Conservation (phyloP, 106 monocot species). For the Acanthochlamys bracteata region DNA sequence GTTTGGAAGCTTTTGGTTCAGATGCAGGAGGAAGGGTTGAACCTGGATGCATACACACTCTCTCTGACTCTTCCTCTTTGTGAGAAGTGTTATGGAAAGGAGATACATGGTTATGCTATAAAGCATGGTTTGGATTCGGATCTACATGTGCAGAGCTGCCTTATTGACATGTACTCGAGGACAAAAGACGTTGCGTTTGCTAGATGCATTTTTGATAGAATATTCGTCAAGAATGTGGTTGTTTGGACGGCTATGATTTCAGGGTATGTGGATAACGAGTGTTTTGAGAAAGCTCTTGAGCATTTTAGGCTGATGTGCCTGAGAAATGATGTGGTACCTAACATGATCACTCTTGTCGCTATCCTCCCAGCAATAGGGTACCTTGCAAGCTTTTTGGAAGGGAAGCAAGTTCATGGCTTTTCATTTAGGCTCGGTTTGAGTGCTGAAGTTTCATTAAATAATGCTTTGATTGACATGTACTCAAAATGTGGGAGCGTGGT, state of each 20-base stretch:
- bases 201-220: conserved; percentile 46
- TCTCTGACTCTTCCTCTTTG: too few species aligned
- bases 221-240: conserved; percentile 48
- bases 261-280: conserved; percentile 46
- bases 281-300: conserved; percentile 39
- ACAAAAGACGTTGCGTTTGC: conserved; percentile 15
- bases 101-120: too few species aligned
- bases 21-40: too few species aligned
- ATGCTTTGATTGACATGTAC: conserved; percentile 79
- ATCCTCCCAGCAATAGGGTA: conserved; percentile 52
- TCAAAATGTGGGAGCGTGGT: conserved; percentile 58
- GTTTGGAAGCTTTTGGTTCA: too few species aligned
- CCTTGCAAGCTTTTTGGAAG: conserved; percentile 29
- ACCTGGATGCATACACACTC: too few species aligned
- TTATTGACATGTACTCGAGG: conserved; percentile 60
- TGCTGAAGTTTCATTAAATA: conserved; percentile 44
- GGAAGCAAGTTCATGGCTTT: conserved; percentile 66
- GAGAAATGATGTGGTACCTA: conserved; percentile 27
- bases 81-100: too few species aligned
- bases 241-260: conserved; percentile 62
- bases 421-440: conserved; percentile 23
- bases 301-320: conserved; percentile 48
- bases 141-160: conserved; percentile 11
- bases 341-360: conserved; percentile 47
- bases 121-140: too few species aligned